These are phyloP conservation scores for Lanmaoa rubissima DNA, from an alignment of 768 basidiomycete genomes.

Conservation along the genomic window DNA sequence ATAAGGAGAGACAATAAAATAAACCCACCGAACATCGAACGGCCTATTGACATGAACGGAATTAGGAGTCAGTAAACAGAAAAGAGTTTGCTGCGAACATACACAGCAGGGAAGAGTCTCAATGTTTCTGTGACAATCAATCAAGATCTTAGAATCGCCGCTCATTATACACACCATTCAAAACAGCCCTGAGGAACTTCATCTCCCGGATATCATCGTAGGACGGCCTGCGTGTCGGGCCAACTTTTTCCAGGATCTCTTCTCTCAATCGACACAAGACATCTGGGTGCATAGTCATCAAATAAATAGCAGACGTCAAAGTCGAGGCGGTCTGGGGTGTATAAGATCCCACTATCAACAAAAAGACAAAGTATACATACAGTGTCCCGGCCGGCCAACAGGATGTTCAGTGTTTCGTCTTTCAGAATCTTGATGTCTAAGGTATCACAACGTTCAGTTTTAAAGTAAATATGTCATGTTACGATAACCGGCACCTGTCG, in stretches of 20 bases:
- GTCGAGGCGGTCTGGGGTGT: constrained; percentile 40
- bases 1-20: background rate
- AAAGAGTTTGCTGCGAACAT: constrained; percentile 1
- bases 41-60: constrained; percentile 22
- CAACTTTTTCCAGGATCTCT: constrained; percentile 42
- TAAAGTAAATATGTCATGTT: background rate
- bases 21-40: constrained; percentile 32
- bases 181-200: constrained; percentile 44
- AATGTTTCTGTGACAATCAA: constrained; percentile 27
- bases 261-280: constrained; percentile 40
- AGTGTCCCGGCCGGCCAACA: constrained; percentile 46
- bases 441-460: background rate
- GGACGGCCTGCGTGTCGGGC: constrained; percentile 34
- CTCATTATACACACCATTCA: constrained; percentile 36
- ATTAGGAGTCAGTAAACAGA: background rate
- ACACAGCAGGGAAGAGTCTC: constrained; percentile 35
- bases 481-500: constrained; percentile 31
- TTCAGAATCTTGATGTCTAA: constrained; percentile 35
- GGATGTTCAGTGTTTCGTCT: constrained; percentile 43
- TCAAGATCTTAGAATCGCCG: background rate
- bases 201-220: constrained; percentile 43
- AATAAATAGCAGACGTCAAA: constrained; percentile 45
- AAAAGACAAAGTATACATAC: constrained; percentile 20
- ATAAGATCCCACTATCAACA: background rate
- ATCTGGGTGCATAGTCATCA: constrained; percentile 44